These are phyloP conservation scores for Schoenoplectus triqueter DNA, from an alignment of 202 grass and related monocot species.

Conservation along the genomic window DNA sequence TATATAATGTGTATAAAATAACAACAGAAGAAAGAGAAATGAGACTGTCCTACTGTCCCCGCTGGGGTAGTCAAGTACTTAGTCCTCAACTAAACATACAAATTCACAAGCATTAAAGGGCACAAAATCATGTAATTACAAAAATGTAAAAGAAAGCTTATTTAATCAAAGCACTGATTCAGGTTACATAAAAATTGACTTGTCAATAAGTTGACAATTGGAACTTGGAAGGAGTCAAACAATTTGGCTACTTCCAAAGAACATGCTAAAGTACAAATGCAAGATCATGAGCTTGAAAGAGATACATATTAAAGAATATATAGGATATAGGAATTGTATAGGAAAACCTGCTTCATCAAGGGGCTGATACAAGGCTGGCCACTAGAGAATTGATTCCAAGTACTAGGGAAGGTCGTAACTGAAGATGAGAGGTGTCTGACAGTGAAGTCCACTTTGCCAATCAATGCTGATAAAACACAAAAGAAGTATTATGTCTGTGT, in stretches of 20 bases:
- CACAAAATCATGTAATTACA: background rate
- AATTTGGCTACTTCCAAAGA: background rate
- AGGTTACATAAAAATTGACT: background rate
- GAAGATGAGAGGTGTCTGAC: constrained; percentile 91
- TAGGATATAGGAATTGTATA: background rate
- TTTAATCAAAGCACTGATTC: background rate
- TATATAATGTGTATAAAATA: background rate
- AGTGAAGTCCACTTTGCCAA: constrained; percentile 98
- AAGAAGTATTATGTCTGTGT: constrained; percentile 36
- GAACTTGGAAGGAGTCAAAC: background rate
- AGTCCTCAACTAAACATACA: background rate
- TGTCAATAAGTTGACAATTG: background rate
- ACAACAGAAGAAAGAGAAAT: background rate
- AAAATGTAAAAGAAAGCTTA: constrained; percentile 2
- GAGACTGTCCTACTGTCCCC: background rate
- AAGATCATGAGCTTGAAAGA: background rate
- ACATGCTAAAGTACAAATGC: constrained; percentile 6
- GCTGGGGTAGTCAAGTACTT: background rate
- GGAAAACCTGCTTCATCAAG: constrained; percentile 48
- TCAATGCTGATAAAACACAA: constrained; percentile 57
- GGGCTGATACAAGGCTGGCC: constrained; percentile 71
- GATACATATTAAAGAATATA: background rate
- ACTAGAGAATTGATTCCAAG: constrained; percentile 65
- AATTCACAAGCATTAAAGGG: background rate
- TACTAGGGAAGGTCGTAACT: constrained; percentile 62